Percentiles rank a stretch among this genome's conserved stretches.
These are phyloP conservation scores for Metschnikowia dekortorum DNA, from an alignment of 805 yeast species.

Conservation along the genomic window DNA sequence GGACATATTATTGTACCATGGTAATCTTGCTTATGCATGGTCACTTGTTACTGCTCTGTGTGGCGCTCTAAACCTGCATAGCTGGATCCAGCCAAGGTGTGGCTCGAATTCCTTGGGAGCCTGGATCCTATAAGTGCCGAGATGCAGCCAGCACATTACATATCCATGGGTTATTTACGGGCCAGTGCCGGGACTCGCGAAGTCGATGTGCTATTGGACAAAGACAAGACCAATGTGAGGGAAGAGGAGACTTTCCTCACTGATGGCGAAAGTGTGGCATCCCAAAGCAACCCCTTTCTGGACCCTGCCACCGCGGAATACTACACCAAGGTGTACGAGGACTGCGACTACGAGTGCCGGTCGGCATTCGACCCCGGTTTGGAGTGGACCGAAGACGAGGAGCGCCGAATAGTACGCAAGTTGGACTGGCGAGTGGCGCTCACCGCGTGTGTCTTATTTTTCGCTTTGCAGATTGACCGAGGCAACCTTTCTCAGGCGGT, in stretches of 20 bases:
- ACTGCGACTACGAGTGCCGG: conserved; percentile 50
- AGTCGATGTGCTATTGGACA: not conserved
- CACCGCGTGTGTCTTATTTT: conserved; percentile 57
- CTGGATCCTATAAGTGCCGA: no score
- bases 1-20: no score
- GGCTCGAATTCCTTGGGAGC: no score
- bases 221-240: not conserved
- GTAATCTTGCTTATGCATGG: no score
- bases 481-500: conserved; percentile 55
- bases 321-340: conserved; percentile 44
- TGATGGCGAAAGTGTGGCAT: conserved; percentile 11
- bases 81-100: no score
- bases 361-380: conserved; percentile 54
- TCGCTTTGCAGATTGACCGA: conserved; percentile 56
- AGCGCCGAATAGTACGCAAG: conserved; percentile 44
- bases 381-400: conserved; percentile 51
- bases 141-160: no score
- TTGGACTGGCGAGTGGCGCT: conserved; percentile 53
- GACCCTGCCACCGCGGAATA: conserved; percentile 46
- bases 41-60: no score
- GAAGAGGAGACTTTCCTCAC: conserved; percentile 4
- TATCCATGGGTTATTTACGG: conserved; percentile 1
- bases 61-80: no score
- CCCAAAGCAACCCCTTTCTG: conserved; percentile 20
- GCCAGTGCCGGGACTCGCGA: not conserved